Evolutionary conservation across 2,329 filamentous ascomycete genomes (phyloP), one percentile per base, ranked within the genome.

Genomic region (Aspergillus ibericus): DNA sequence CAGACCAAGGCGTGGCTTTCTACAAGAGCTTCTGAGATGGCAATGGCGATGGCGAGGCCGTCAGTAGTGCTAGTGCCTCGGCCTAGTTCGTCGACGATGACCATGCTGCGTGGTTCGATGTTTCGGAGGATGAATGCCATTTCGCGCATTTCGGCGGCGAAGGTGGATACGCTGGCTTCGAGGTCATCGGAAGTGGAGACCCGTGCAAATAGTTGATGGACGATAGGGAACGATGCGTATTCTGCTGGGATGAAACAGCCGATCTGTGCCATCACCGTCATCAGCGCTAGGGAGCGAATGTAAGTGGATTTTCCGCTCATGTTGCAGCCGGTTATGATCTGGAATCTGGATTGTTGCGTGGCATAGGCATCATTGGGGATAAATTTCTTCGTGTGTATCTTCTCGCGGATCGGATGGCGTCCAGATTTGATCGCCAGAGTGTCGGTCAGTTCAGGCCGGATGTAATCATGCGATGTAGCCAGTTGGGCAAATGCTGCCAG

Each of bases 261-360:
- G 53, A 97, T 87, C 68, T 99, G 95, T 0, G 92, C 92, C 92
- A 99, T 97, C 58, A 99, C 87, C 46, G 90, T 86, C 70, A 96
- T 85, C 32, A 99, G 79, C 0, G 93, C 91, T 22, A 96, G 81
- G 1, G 90, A 88, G 51, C 92, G 87, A 62, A 98, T 96, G 69
- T 97, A 98, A 0, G 93, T 99, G 63, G 90, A 96, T 73, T 98
- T 99, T 0, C 93, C 95, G 66, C 92, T 96, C 95, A 99, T 99
- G 68, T 99, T 99, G 72, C 91, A 96, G 3, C 95, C 93, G 0
- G 93, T 98, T 62, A 99, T 88, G 61, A 98, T 89, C 64, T 98
- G 93, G 68, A 97, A 96, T 1, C 93, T 86, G 35, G 87, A 87
- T 60, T 93, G 87, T 34, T 89, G 83, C 0, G 88, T 90, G 2